phyloP scores from a whole-genome alignment of 257 asterid species.

The Haberlea rhodopensis region DNA sequence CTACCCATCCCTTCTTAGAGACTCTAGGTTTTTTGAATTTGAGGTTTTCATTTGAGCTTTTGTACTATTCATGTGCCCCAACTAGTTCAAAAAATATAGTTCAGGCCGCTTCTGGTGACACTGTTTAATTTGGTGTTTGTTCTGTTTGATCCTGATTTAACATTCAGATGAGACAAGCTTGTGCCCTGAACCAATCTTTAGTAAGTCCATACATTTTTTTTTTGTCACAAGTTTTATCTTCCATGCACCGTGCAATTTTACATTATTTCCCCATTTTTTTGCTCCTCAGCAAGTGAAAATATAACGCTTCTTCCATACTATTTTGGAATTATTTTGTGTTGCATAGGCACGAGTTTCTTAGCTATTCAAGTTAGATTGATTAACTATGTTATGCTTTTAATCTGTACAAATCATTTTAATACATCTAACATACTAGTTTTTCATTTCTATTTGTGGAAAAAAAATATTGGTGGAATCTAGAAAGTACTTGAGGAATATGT shows the following conservation, averaged over 20 bases:
- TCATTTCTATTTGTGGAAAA: not conserved
- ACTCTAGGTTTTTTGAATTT: not conserved
- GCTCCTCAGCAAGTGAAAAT: not conserved
- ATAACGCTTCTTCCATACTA: not conserved
- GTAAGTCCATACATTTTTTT: not conserved
- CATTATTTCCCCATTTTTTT: not conserved
- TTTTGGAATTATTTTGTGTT: not conserved
- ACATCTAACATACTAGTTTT: slow-evolving; percentile 6
- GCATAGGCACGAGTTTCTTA: not conserved
- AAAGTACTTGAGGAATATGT: slow-evolving; percentile 69
- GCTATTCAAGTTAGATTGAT: not conserved
- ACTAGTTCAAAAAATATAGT: too few relatives aligned
- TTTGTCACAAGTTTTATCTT: too few relatives aligned
- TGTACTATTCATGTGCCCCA: not conserved
- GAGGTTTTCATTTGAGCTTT: slow-evolving; percentile 5
- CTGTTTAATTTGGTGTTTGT: not conserved
- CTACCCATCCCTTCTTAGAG: slow-evolving; percentile 15
- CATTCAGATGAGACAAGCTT: slow-evolving; percentile 3
- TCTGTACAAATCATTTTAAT: not conserved
- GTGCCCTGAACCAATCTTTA: slow-evolving; percentile 1
- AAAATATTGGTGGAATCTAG: slow-evolving; percentile 38
- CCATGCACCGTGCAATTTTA: too few relatives aligned
- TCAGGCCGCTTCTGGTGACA: not conserved
- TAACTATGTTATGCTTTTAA: not conserved
- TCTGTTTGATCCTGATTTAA: not conserved